Conservation (phyloP, 2,329 filamentous ascomycete species). For the Talaromyces sp. region DNA sequence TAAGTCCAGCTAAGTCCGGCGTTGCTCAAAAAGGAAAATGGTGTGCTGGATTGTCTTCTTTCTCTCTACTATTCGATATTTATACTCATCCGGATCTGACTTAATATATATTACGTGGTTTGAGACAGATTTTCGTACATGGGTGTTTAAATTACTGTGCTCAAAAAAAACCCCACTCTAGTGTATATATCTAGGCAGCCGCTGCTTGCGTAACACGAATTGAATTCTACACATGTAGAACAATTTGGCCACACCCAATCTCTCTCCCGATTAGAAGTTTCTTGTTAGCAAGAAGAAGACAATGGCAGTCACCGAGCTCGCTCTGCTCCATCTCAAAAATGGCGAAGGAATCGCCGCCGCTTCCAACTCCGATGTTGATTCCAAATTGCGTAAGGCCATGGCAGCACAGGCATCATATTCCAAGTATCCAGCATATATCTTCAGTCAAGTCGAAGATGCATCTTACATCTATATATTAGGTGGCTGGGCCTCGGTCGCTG, state of each 20-base stretch:
- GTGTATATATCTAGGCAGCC: neutral
- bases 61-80: neutral
- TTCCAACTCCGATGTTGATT: constrained; percentile 17
- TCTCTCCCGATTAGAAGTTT: neutral
- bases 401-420: constrained; percentile 34
- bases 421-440: constrained; percentile 31
- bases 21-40: neutral
- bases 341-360: constrained; percentile 16
- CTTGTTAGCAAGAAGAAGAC: neutral
- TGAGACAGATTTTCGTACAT: neutral
- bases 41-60: neutral
- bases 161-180: neutral
- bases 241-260: neutral
- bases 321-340: constrained; percentile 34
- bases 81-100: neutral
- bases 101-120: neutral
- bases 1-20: neutral
- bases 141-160: too few relatives aligned
- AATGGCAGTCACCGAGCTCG: constrained; percentile 39
- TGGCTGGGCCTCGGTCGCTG: constrained; percentile 39
- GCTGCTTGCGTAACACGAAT: neutral
- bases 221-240: neutral
- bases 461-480: constrained; percentile 41
- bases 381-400: constrained; percentile 33
- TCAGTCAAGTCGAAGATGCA: constrained; percentile 42